Conservation (phyloP, 257 asterid genomes). For the Voacanga thouarsii region DNA sequence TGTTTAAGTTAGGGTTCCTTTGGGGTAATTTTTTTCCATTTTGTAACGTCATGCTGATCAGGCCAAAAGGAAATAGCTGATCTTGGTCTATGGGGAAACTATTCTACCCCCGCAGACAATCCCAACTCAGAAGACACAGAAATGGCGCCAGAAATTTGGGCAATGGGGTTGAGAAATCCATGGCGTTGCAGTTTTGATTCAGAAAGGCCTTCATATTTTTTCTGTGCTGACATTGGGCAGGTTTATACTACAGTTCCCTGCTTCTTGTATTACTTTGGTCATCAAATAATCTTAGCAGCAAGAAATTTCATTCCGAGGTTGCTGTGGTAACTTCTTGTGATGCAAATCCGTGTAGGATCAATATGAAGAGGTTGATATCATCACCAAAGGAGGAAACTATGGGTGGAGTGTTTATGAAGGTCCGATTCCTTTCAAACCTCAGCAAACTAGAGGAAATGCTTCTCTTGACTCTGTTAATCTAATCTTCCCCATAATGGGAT, state of each 20-base stretch:
- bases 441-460: slow-evolving; percentile 59
- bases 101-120: slow-evolving; percentile 69
- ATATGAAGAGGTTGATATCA: slow-evolving; percentile 83
- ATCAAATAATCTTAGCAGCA: background rate
- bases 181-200: slow-evolving; percentile 97
- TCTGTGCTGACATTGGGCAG: slow-evolving; percentile 84
- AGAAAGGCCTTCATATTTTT: slow-evolving; percentile 81
- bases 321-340: background rate
- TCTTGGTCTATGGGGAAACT: slow-evolving; percentile 78
- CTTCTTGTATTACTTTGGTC: background rate
- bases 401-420: slow-evolving; percentile 95
- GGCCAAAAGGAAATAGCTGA: slow-evolving; percentile 55
- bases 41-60: slow-evolving; percentile 20
- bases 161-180: slow-evolving; percentile 75
- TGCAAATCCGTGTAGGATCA: slow-evolving; percentile 40
- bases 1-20: too few relatives aligned
- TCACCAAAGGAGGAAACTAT: slow-evolving; percentile 86
- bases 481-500: slow-evolving; percentile 75
- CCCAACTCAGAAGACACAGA: slow-evolving; percentile 59
- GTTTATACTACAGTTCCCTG: slow-evolving; percentile 26
- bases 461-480: slow-evolving; percentile 50
- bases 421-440: slow-evolving; percentile 46
- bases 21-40: background rate
- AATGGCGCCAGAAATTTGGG: slow-evolving; percentile 75
- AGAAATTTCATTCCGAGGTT: too few relatives aligned